Base-by-base conservation (phyloP, 1,284 basidiomycete genomes). In the Veloporphyrellus conicus region DNA sequence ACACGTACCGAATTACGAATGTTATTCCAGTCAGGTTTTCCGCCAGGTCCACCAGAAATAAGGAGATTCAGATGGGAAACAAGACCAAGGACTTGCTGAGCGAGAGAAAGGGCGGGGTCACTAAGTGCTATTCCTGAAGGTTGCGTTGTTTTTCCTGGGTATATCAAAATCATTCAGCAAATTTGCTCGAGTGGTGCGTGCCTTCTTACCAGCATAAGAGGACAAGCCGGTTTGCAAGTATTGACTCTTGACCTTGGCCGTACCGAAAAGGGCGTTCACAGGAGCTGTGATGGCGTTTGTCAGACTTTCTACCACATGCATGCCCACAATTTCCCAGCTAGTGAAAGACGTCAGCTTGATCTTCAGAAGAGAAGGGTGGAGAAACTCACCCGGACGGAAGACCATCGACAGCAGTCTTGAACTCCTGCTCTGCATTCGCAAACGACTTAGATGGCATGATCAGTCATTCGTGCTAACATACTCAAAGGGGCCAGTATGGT, bases 21-120 rank as follows among this genome's bases (percentile, higher is more conserved):
- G 7, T 53, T 58, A 25, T 46, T 32, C 54, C 54, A 56, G 33
- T 56, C 54, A 6, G 53, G 54, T 5, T 44, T 58, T 7, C 49
- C 43, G 0, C n/a, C 45, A 16, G 53, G 49, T 34, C 53, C 56
- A 1, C 56, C 53, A 12, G 53, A 41, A 8, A 58, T 44, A 3
- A 55, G 54, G 6, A 56, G 53, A 4, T 27, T 28, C 11, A 57
- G 9, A 12, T 34, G 12, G 3, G 40, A 43, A 28, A 53, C 41
- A 8, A 58, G 35, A 8, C 20, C 41, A 2, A 56, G 41, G 3
- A 46, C 33, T 34, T 41, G 56, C 1, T 56, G 43, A 4, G 49
- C 53, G 20, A 53, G 45, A 19, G 35, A 3, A 1, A 49, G 6
- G 0, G 45, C 53, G 0, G 53, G 56, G 29, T 56, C 54, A 16